A percentile compares a stretch with the other conserved stretches of the same genome.
Evolutionary conservation across 768 basidiomycete genomes (phyloP).

Genomic region (Gyrodon lividus): DNA sequence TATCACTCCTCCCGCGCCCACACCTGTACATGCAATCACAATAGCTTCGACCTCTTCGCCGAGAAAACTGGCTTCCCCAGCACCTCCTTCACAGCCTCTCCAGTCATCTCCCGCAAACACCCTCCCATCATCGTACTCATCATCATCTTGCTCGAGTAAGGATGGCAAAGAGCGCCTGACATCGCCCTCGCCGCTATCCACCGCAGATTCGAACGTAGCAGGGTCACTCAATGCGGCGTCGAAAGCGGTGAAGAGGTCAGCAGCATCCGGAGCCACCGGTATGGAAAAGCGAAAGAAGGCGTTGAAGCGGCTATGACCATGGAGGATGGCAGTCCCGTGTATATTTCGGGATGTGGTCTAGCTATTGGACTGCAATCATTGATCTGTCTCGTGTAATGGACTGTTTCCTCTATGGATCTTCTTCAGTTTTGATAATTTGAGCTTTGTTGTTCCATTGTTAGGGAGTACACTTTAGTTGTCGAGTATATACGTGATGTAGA

Average conservation of each 20-base stretch:
- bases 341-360: slow-evolving; percentile 1
- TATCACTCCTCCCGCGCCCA: slow-evolving; percentile 17
- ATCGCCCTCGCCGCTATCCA: slow-evolving; percentile 68
- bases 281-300: slow-evolving; percentile 90
- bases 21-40: slow-evolving; percentile 33
- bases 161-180: slow-evolving; percentile 57
- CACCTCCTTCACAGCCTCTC: slow-evolving; percentile 39
- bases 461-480: neutral
- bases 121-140: slow-evolving; percentile 39
- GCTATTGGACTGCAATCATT: neutral
- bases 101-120: slow-evolving; percentile 40
- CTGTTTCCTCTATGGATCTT: neutral
- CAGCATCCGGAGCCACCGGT: slow-evolving; percentile 55
- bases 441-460: neutral
- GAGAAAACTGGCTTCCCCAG: slow-evolving; percentile 43
- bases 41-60: slow-evolving; percentile 40
- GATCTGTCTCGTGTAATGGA: too few relatives aligned
- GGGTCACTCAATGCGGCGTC: slow-evolving; percentile 38
- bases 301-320: slow-evolving; percentile 63
- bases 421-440: neutral
- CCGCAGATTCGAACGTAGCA: slow-evolving; percentile 67
- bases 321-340: slow-evolving; percentile 5
- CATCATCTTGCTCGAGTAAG: slow-evolving; percentile 29
- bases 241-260: slow-evolving; percentile 66
- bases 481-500: neutral